Percentiles rank a stretch among this genome's conserved stretches.
Conservation (phyloP, 192 early-diverging fungal genomes). For the Geranomyces michiganensis region DNA sequence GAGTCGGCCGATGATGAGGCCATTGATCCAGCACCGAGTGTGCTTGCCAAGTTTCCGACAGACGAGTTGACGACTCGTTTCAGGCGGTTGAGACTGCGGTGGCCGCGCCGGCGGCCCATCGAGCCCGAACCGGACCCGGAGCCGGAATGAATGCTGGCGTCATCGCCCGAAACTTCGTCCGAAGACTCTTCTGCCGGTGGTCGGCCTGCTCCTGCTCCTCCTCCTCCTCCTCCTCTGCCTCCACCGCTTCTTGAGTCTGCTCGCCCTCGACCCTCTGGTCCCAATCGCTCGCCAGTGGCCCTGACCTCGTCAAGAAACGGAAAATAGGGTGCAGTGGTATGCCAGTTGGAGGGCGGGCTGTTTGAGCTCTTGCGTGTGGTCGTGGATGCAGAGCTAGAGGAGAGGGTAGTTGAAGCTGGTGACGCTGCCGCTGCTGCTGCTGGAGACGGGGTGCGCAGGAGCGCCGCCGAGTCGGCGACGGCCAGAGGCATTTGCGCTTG, state of each 20-base stretch:
- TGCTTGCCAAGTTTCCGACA: not conserved
- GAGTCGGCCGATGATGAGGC: not conserved
- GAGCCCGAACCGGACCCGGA: not conserved
- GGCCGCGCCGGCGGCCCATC: not conserved
- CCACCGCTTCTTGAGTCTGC: not conserved
- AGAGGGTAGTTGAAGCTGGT: too few relatives aligned
- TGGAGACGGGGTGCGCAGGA: too few relatives aligned
- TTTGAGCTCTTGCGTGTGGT: not conserved
- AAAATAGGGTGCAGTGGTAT: slow-evolving; percentile 5
- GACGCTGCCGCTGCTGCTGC: too few relatives aligned
- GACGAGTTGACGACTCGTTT: not conserved
- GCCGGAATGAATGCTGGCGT: not conserved
- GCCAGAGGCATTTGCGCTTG: too few relatives aligned
- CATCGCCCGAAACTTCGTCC: not conserved
- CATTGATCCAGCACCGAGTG: not conserved
- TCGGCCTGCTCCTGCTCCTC: not conserved
- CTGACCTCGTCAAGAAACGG: slow-evolving; percentile 30
- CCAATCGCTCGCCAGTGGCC: slow-evolving; percentile 3
- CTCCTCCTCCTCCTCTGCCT: not conserved
- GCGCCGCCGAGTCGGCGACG: too few relatives aligned
- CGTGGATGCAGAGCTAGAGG: too few relatives aligned
- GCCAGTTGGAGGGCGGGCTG: slow-evolving; percentile 7
- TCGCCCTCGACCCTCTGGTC: too few relatives aligned
- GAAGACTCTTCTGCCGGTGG: not conserved
- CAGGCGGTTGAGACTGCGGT: not conserved